Evolutionary conservation across 2,329 filamentous ascomycete genomes (phyloP), one percentile per base, ranked within the genome.

Genomic region (Cordyceps cateniannulata): DNA sequence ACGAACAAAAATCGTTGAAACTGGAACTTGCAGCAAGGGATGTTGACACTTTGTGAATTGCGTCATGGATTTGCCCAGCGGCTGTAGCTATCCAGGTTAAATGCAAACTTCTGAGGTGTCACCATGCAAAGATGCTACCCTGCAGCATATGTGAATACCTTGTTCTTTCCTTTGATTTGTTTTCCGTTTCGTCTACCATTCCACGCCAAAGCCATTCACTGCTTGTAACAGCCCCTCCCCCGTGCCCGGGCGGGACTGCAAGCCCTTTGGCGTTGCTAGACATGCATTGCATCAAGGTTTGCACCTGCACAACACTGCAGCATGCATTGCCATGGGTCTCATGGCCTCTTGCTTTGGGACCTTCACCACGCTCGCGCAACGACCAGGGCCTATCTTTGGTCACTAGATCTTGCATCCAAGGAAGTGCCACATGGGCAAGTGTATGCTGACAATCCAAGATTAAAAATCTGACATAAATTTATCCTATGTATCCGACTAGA

Each of bases 211-310:
- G 16, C 10, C 7, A 12, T 12, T 16, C 27, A 18, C 7, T 8
- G 22, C 16, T 32, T 27, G n/a, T 16, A 57, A 38, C 25, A 3
- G 18, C 45, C 16, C 44, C 24, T 27, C 20, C 2, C 9, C 44
- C 20, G 44, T 22, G 12, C 9, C 42, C 12, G 47, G n/a, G 25
- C 10, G 35, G 18, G 2, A 5, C 25, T 50, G 29, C 47, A 58
- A 29, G 32, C 25, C 53, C 40, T 24, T 55, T 25, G 2, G 10
- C 40, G 14, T 7, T 47, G 42, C 45, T n/a, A 58, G 45, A 58
- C 55, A 49, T 58, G 55, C 55, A 58, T 58, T 55, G 54, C 54
- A 57, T 48, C 20, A n/a, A 49, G 14, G 16, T 24, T 47, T 9
- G 14, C 12, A 12, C 42, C 32, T 49, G 54, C 54, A 49, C 44